These are phyloP conservation scores for Aquanectria penicillioides DNA, from an alignment of 2,329 filamentous ascomycete species.

Conservation along the genomic window DNA sequence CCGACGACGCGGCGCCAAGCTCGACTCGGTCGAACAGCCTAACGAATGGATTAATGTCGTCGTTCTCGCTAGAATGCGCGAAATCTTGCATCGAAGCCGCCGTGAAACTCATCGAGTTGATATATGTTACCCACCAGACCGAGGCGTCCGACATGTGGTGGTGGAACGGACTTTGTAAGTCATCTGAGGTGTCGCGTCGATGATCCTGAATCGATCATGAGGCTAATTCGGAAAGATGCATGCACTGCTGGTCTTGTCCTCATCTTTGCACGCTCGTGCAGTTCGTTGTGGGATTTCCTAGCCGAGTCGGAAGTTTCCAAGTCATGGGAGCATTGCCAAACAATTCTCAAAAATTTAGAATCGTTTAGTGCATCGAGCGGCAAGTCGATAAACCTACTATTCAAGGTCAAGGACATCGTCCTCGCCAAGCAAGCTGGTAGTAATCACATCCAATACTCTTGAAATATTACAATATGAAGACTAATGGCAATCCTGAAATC, in stretches of 20 bases:
- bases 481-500: too few relatives aligned
- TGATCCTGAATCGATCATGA: too few relatives aligned
- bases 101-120: slow-evolving; percentile 42
- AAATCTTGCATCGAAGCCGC: slow-evolving; percentile 44
- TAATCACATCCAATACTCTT: not conserved
- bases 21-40: not conserved
- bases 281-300: not conserved
- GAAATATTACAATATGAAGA: too few relatives aligned
- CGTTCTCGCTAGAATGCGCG: slow-evolving; percentile 39
- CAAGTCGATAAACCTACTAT: not conserved
- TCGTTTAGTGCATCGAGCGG: not conserved
- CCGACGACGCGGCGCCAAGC: not conserved
- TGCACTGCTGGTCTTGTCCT: slow-evolving; percentile 31
- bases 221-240: too few relatives aligned
- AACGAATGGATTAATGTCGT: not conserved
- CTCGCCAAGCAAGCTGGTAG: not conserved
- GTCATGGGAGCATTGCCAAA: not conserved
- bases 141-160: slow-evolving; percentile 46
- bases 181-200: too few relatives aligned
- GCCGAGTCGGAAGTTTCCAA: not conserved
- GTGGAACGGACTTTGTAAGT: slow-evolving; percentile 52
- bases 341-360: not conserved
- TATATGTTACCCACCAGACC: slow-evolving; percentile 43
- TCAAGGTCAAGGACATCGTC: not conserved
- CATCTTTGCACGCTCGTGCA: slow-evolving; percentile 13